Percentiles rank a stretch among this genome's conserved stretches.
These are phyloP conservation scores for Hygrocybe coccinea DNA, from an alignment of 768 basidiomycete species.

Conservation along the genomic window DNA sequence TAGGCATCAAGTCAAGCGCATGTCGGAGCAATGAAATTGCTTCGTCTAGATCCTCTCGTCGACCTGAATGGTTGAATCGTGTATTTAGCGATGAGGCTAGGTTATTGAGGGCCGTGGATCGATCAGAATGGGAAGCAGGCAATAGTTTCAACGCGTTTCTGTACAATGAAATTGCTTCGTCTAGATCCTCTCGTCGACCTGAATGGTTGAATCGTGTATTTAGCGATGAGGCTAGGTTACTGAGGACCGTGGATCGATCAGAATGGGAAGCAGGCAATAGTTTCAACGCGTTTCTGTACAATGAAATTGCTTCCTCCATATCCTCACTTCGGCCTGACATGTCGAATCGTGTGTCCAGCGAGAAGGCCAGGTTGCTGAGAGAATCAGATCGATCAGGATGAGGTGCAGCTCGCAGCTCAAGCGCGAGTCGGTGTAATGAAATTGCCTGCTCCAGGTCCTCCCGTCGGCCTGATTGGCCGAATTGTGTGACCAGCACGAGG, in stretches of 20 bases:
- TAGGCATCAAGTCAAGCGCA: slow-evolving; percentile 1
- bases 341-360: background rate
- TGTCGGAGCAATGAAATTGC: slow-evolving; percentile 8
- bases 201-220: background rate
- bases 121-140: too few species aligned
- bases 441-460: slow-evolving; percentile 7
- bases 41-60: slow-evolving; percentile 8
- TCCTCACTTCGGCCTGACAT: background rate
- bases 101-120: too few species aligned
- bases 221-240: background rate
- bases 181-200: background rate
- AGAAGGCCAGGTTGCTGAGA: background rate
- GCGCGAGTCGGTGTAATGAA: too few species aligned
- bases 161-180: too few species aligned
- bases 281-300: too few species aligned
- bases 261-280: too few species aligned
- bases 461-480: slow-evolving; percentile 1
- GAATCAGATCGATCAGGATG: too few species aligned
- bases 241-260: too few species aligned
- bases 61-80: background rate
- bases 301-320: too few species aligned
- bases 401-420: too few species aligned
- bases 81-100: background rate
- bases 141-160: too few species aligned
- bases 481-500: slow-evolving; percentile 11